Evolutionary conservation across 176 grass and related monocot genomes (phyloP).

Genomic region (Zea mays): Zm-B73-REFERENCE-NAM-5.0 NC_050100.1:79295001-79295500

Average conservation of each 20-base stretch:
- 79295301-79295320: slow-evolving; percentile 68
- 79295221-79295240: slow-evolving; percentile 66
- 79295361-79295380: slow-evolving; percentile 60
- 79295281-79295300: slow-evolving; percentile 77
- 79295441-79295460: slow-evolving; percentile 49
- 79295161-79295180: slow-evolving; percentile 61
- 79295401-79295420: slow-evolving; percentile 78
- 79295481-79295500: slow-evolving; percentile 10
- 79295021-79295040: slow-evolving; percentile 58
- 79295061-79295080: slow-evolving; percentile 97
- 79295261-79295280: slow-evolving; percentile 66
- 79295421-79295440: slow-evolving; percentile 76
- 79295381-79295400: slow-evolving; percentile 75
- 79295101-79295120: slow-evolving; percentile 66
- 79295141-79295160: slow-evolving; percentile 62
- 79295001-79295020: slow-evolving; percentile 55
- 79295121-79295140: slow-evolving; percentile 83
- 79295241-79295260: slow-evolving; percentile 71
- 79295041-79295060: slow-evolving; percentile 62
- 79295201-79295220: slow-evolving; percentile 53
- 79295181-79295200: slow-evolving; percentile 75
- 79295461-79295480: slow-evolving; percentile 29
- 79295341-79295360: slow-evolving; percentile 62
- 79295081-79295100: slow-evolving; percentile 68
- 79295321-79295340: slow-evolving; percentile 66